Conservation (phyloP, 2,329 filamentous ascomycete genomes). For the Colletotrichum coccodes region DNA sequence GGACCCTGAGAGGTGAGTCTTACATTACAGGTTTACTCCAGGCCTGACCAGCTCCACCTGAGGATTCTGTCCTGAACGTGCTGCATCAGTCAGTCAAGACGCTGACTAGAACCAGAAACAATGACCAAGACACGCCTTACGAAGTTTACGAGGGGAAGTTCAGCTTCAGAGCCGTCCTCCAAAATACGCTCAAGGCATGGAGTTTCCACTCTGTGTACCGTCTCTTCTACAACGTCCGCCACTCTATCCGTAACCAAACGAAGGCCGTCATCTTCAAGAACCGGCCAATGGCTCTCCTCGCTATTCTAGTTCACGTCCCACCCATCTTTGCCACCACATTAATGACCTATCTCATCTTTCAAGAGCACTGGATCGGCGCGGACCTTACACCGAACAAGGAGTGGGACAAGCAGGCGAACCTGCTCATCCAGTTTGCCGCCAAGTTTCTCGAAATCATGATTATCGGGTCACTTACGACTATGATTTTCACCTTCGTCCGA, state of each 20-base stretch:
- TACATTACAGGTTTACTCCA: no score
- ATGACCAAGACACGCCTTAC: background rate
- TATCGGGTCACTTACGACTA: background rate
- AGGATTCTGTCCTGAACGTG: background rate
- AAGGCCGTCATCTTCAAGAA: background rate
- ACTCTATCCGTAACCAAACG: background rate
- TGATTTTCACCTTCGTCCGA: conserved; percentile 11
- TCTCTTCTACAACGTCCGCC: background rate
- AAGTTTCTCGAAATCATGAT: conserved; percentile 7
- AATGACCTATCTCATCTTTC: background rate
- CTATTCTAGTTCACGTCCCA: background rate
- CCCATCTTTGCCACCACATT: background rate
- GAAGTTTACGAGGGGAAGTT: background rate
- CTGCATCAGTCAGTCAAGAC: no score
- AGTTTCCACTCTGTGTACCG: background rate
- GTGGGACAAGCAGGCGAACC: background rate
- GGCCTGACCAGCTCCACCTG: no score
- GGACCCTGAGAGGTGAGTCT: background rate
- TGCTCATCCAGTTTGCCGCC: background rate
- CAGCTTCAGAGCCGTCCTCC: background rate
- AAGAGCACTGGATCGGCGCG: conserved; percentile 3
- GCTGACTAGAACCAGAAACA: background rate
- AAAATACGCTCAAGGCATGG: background rate
- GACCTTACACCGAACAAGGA: background rate
- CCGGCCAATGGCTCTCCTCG: background rate